Evolutionary conservation across 2,329 filamentous ascomycete species (phyloP).

Genomic region (Microdochium trichocladiopsis): DNA sequence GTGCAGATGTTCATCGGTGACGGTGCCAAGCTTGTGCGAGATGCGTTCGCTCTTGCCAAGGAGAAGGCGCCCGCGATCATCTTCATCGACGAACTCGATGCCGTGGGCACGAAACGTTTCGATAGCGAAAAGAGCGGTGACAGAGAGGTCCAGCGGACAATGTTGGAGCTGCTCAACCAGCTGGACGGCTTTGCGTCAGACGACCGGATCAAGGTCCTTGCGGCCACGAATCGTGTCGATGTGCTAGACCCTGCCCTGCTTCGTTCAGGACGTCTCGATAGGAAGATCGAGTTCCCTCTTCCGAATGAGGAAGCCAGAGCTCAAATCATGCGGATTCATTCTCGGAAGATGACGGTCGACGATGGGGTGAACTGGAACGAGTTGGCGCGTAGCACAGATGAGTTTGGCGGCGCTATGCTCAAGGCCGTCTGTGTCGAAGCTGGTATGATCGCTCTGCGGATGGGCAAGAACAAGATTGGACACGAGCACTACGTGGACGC

Average conservation of each 20-base stretch:
- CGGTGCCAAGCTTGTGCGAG: constrained; percentile 92
- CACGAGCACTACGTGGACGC: constrained; percentile 99
- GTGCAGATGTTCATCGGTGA: constrained; percentile 99
- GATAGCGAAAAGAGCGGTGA: constrained; percentile 98
- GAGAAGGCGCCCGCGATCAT: constrained; percentile 99
- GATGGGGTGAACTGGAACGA: constrained; percentile 93
- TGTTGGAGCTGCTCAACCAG: constrained; percentile 98
- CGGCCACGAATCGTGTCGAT: constrained; percentile 90
- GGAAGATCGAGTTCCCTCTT: constrained; percentile 97
- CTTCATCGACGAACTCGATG: constrained; percentile 98
- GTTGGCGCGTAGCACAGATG: constrained; percentile 90
- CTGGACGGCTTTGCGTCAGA: constrained; percentile 96
- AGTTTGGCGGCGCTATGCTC: constrained; percentile 95
- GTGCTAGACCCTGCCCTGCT: constrained; percentile 88
- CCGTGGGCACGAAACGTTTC: constrained; percentile 98
- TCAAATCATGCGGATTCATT: constrained; percentile 96
- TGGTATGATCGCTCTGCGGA: constrained; percentile 95
- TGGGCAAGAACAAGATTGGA: constrained; percentile 91
- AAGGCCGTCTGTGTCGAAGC: constrained; percentile 99
- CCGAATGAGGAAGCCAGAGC: constrained; percentile 96
- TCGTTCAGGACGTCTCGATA: constrained; percentile 84
- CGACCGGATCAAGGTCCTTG: constrained; percentile 92
- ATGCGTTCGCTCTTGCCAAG: constrained; percentile 95
- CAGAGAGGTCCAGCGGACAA: constrained; percentile 94
- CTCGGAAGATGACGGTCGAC: constrained; percentile 95